A percentile compares a stretch with the other conserved stretches of the same genome.
phyloP scores from a whole-genome alignment of 371 early-diverging fungal genomes.

The Mortierella sp. region DNA sequence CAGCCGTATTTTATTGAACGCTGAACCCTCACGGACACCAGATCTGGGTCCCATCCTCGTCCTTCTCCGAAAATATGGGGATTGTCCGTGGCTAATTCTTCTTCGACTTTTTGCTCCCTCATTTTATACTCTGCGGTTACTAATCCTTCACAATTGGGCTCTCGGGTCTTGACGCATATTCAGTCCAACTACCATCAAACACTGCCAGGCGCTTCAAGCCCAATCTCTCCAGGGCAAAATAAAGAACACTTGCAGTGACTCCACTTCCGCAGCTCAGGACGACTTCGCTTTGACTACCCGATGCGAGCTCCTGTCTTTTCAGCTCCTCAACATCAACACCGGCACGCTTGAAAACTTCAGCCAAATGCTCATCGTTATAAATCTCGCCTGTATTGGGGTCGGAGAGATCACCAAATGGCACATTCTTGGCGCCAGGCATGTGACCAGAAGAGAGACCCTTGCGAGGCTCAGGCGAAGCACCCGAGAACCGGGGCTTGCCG shows the following conservation, averaged over 20 bases:
- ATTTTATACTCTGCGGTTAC: conserved; percentile 1
- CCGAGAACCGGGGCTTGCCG: conserved; percentile 75
- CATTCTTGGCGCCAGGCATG: conserved; percentile 83
- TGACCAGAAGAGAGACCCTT: conserved; percentile 86
- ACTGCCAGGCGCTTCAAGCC: conserved; percentile 74
- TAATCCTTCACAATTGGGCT: conserved; percentile 66
- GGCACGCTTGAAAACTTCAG: conserved; percentile 56
- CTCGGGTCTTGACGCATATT: conserved; percentile 75
- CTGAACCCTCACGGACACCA: too few relatives aligned
- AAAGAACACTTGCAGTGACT: conserved; percentile 80
- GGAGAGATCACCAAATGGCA: conserved; percentile 73
- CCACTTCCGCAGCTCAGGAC: conserved; percentile 69
- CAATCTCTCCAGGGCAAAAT: conserved; percentile 73
- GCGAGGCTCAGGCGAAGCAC: conserved; percentile 86
- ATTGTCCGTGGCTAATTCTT: too few relatives aligned
- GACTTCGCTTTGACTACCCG: conserved; percentile 17
- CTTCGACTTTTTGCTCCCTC: conserved; percentile 10
- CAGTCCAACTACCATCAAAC: conserved; percentile 90
- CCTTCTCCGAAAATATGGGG: too few relatives aligned
- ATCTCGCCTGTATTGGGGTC: conserved; percentile 55
- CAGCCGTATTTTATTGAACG: too few relatives aligned
- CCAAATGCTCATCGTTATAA: conserved; percentile 59
- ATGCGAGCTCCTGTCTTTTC: conserved; percentile 5
- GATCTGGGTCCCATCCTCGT: too few relatives aligned
- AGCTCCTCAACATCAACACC: conserved; percentile 67